Base-by-base conservation (phyloP, 2,329 filamentous ascomycete genomes). In the Cadophora luteo-olivacea region DNA sequence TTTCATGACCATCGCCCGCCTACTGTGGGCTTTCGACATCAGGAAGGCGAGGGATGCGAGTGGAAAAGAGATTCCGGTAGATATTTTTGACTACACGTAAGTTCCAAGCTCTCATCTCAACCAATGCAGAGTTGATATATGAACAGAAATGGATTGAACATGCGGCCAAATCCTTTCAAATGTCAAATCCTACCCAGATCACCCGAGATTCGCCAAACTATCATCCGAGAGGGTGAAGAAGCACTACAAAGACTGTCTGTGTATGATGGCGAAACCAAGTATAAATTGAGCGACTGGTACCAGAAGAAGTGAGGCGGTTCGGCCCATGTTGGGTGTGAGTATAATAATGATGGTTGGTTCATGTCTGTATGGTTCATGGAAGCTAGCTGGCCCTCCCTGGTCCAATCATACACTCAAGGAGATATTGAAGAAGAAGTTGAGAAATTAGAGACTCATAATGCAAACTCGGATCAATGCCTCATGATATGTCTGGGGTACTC, bases 111-210 rank as follows among this genome's bases (percentile, higher is more conserved):
- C 11, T 49, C 19, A 45, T 2, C 4, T 49, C 8, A 76, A 2
- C 72, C 38, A n/a, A 19, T 45, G 3, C 12, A 16, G 38, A 22
- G 12, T 61, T 67, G 49, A 70, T 24, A 1, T 51, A 2, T 0
- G 14, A 45, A 8, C 12, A 71, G 69, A n/a, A 61, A 69, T 48
- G 69, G 69, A 12, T 61, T 71, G 61, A 71, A 69, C 45, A 71
- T 69, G 45, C 51, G 67, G 49, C 76, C 78, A 11, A 75, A 75
- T 65, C 73, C 72, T 16, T 81, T 78, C 71, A 74, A 75, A 64
- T 74, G 77, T 64, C 74, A 74, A 36, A 75, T 80, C 29, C 70
- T 63, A 5, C 70, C 74, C 0, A 68, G 78, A 25, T 77, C 72
- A 12, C 70, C 54, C 0, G 67, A 70, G 25, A 72, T 69, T 14